Conservation (phyloP, 306 rosid genomes). For the Lithocarpus polystachyus region DNA sequence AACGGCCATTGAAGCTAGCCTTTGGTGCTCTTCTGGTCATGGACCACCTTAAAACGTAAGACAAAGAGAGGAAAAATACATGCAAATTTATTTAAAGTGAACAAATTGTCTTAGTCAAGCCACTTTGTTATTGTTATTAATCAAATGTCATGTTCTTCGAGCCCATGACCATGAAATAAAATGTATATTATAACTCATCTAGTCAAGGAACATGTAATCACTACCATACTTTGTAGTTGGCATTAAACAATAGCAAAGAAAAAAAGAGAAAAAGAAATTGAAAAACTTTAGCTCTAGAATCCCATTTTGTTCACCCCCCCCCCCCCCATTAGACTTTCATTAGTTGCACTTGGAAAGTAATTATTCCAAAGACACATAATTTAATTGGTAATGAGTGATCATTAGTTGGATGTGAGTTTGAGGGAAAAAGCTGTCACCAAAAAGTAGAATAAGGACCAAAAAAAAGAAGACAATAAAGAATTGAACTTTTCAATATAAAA, state of each 20-base stretch:
- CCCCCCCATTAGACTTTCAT: constrained; percentile 19
- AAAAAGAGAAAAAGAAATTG: not conserved
- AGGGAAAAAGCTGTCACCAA: constrained; percentile 36
- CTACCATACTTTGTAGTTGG: constrained; percentile 30
- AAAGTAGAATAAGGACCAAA: constrained; percentile 37
- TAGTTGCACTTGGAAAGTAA: constrained; percentile 34
- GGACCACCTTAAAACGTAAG: not conserved
- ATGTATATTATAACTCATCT: constrained; percentile 11
- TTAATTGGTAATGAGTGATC: constrained; percentile 36
- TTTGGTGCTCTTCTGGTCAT: not conserved
- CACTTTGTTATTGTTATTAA: constrained; percentile 12
- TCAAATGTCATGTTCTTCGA: constrained; percentile 13
- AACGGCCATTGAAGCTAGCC: not conserved
- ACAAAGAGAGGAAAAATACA: not conserved
- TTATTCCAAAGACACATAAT: constrained; percentile 21
- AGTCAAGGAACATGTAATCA: constrained; percentile 33
- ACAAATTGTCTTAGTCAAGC: constrained; percentile 19
- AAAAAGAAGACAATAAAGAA: constrained; percentile 33
- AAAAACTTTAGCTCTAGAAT: constrained; percentile 10
- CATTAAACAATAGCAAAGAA: constrained; percentile 29
- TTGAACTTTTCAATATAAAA: constrained; percentile 12
- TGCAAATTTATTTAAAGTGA: not conserved
- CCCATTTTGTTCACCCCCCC: constrained; percentile 4
- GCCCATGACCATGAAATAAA: constrained; percentile 22
- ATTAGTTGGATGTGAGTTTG: constrained; percentile 43